Conservation (phyloP, 192 early-diverging fungal species). For the Hyaloraphidium curvatum region DNA sequence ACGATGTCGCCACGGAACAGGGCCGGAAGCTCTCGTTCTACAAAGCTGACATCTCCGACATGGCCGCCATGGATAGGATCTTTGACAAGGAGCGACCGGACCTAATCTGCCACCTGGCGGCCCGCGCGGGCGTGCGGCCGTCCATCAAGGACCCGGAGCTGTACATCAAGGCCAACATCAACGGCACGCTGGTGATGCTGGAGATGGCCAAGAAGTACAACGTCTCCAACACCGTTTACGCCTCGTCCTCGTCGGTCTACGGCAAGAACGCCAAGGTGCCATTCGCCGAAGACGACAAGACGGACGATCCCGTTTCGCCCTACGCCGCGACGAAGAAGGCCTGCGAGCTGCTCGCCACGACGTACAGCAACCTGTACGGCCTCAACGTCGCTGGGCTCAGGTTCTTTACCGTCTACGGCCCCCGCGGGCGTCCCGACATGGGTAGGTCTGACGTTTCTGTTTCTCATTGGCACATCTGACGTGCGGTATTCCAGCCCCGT, state of each 20-base stretch:
- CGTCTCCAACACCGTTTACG: constrained; percentile 6
- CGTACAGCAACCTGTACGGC: constrained; percentile 4
- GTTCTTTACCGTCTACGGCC: constrained; percentile 12
- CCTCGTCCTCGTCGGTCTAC: constrained; percentile 7
- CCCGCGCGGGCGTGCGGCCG: constrained; percentile 5
- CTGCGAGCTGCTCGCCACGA: constrained; percentile 8
- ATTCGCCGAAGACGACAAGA: constrained; percentile 6
- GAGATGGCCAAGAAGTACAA: constrained; percentile 5
- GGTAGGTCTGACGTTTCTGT: too few relatives aligned
- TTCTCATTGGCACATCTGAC: too few relatives aligned
- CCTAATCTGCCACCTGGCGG: constrained; percentile 5
- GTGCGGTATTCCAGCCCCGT: too few relatives aligned
- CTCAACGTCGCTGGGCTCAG: constrained; percentile 7
- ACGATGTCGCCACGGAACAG: background rate
- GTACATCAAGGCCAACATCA: constrained; percentile 9
- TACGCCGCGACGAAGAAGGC: constrained; percentile 12
- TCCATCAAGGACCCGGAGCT: background rate
- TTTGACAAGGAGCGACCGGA: constrained; percentile 4
- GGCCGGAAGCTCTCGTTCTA: background rate
- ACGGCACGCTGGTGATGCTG: constrained; percentile 6
- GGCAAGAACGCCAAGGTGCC: constrained; percentile 8
- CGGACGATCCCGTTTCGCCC: constrained; percentile 4
- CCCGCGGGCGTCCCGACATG: constrained; percentile 6
- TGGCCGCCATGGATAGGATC: constrained; percentile 4
- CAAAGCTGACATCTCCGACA: background rate